Conservation (phyloP, 2,329 filamentous ascomycete species). For the Monosporascus cannonballus region DNA sequence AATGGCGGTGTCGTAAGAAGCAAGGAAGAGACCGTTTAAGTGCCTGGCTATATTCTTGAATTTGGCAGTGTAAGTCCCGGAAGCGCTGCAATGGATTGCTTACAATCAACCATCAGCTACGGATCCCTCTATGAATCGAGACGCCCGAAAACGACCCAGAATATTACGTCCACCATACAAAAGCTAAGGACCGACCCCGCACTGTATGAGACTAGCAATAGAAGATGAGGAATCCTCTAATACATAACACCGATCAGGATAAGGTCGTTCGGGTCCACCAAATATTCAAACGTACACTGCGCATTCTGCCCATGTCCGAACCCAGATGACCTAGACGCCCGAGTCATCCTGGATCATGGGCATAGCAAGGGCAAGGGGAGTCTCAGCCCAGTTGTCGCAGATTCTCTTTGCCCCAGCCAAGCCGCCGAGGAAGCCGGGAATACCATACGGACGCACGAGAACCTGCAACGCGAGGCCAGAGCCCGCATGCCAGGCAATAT, state of each 20-base stretch:
- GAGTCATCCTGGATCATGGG: conserved; percentile 6
- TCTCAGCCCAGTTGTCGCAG: conserved; percentile 7
- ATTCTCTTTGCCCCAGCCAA: conserved; percentile 6
- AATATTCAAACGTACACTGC: too few species aligned
- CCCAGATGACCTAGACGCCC: conserved; percentile 2
- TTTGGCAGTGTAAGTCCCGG: not conserved
- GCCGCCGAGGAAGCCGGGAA: conserved; percentile 2
- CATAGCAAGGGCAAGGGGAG: not conserved
- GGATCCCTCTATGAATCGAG: not conserved
- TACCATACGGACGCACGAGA: conserved; percentile 10
- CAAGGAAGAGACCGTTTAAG: conserved; percentile 11
- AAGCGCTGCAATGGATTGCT: not conserved
- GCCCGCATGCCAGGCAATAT: conserved; percentile 22
- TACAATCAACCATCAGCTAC: not conserved
- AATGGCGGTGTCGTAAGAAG: not conserved
- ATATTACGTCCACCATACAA: not conserved
- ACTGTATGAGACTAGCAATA: too few species aligned
- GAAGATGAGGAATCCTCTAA: too few species aligned
- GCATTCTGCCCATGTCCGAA: too few species aligned
- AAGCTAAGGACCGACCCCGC: not conserved
- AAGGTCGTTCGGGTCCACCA: too few species aligned
- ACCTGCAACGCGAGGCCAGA: conserved; percentile 21
- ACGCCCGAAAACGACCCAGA: not conserved
- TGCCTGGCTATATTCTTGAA: not conserved
- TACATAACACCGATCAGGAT: too few species aligned